phyloP scores from a whole-genome alignment of 768 basidiomycete species.

The Mycena indigotica region DNA sequence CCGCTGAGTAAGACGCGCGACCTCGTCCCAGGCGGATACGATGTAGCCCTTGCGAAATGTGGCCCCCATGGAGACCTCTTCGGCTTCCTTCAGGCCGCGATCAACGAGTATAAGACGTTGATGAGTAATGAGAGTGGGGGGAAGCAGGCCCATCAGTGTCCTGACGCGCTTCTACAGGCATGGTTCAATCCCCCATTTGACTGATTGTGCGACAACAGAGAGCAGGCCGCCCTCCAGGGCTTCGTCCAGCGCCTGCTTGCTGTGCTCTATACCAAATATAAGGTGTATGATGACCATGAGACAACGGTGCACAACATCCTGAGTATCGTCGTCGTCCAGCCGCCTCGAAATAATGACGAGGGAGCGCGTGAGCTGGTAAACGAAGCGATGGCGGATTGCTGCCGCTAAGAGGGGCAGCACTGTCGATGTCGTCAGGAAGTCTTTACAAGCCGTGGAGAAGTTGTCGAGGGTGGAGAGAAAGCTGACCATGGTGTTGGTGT shows the following conservation, averaged over 20 bases:
- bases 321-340: not conserved
- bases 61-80: not conserved
- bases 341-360: not conserved
- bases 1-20: not conserved
- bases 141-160: not conserved
- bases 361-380: not conserved
- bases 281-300: not conserved
- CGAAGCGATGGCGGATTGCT: not conserved
- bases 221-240: not conserved
- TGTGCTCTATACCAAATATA: not conserved
- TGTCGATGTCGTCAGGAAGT: too few species aligned
- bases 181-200: not conserved
- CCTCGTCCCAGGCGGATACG: not conserved
- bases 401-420: not conserved
- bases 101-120: not conserved
- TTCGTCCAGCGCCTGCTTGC: not conserved
- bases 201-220: not conserved
- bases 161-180: not conserved
- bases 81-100: not conserved
- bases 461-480: too few species aligned
- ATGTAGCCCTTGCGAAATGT: not conserved
- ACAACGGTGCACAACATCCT: not conserved
- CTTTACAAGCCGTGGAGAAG: too few species aligned
- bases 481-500: too few species aligned
- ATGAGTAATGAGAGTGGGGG: not conserved